A percentile compares a stretch with the other conserved stretches of the same genome.
phyloP scores from a whole-genome alignment of 2,329 filamentous ascomycete species.

The Colletotrichum sp. region DNA sequence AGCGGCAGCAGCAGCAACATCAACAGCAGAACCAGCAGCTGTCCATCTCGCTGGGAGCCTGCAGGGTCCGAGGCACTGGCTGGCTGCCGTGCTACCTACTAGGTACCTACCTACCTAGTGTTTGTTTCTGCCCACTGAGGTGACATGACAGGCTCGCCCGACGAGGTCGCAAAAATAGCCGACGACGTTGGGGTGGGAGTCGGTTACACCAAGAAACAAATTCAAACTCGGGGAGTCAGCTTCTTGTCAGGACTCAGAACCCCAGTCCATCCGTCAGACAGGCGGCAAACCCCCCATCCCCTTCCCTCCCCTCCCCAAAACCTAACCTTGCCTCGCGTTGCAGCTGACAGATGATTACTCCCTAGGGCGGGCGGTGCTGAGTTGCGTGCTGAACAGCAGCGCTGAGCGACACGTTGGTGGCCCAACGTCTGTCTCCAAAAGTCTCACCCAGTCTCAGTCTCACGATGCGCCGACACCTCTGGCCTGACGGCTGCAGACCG shows the following conservation, averaged over 20 bases:
- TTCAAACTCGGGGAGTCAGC: not conserved
- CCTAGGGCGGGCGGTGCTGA: not conserved
- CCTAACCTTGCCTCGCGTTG: not conserved
- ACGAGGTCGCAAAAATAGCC: not conserved
- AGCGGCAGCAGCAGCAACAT: not conserved
- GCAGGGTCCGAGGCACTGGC: conserved; percentile 20
- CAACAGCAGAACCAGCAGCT: not conserved
- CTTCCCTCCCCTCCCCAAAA: not conserved
- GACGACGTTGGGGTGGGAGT: not conserved
- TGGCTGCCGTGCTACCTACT: not conserved
- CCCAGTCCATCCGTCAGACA: not conserved
- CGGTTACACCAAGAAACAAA: not conserved
- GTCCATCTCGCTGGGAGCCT: conserved; percentile 6
- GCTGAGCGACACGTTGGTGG: not conserved
- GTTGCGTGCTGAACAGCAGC: not conserved
- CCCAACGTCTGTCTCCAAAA: not conserved
- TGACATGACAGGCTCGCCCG: not conserved
- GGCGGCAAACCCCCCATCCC: not conserved
- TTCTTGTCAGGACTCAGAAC: not conserved
- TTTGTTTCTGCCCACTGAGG: not conserved
- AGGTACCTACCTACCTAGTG: not conserved
- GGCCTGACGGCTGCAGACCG: not conserved
- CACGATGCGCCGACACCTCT: not conserved
- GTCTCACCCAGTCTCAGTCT: not conserved
- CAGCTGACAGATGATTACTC: not conserved